phyloP scores from a whole-genome alignment of 2,329 filamentous ascomycete genomes.

The Xylariaceae sp. region DNA sequence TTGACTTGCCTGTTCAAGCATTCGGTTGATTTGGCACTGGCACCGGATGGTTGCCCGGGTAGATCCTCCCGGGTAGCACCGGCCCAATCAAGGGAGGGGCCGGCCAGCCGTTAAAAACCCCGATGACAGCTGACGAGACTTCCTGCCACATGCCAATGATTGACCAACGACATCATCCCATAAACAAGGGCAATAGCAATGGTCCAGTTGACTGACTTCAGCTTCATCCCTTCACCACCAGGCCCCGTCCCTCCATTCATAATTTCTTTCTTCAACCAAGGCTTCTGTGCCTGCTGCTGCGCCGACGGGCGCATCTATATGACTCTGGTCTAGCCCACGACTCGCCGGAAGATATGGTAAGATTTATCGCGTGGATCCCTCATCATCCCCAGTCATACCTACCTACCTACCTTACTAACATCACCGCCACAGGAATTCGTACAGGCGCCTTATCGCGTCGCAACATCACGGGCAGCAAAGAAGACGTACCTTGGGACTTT shows the following conservation, averaged over 20 bases:
- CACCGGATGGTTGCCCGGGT: not conserved
- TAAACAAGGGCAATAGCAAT: constrained; percentile 9
- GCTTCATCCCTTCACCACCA: not conserved
- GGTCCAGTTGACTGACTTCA: not conserved
- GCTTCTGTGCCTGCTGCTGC: not conserved
- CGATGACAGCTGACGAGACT: not conserved
- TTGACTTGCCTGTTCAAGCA: not conserved
- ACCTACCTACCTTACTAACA: not conserved
- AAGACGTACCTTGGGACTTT: constrained; percentile 44
- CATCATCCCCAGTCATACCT: not conserved
- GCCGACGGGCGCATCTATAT: constrained; percentile 9
- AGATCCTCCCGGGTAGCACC: not conserved
- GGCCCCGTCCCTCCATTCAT: not conserved
- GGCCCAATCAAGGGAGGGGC: not conserved
- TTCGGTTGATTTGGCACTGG: not conserved
- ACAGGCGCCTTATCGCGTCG: constrained; percentile 32
- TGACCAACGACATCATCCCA: too few species aligned
- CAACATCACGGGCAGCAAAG: constrained; percentile 49
- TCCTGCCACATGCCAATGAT: not conserved
- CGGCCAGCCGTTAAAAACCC: not conserved
- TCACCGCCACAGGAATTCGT: constrained; percentile 24
- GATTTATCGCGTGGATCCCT: not conserved
- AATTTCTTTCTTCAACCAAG: not conserved
- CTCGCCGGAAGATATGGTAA: constrained; percentile 1
- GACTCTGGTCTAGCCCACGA: not conserved